phyloP scores from a whole-genome alignment of 164 flowering plant species.

The Malania oleifera region DNA sequence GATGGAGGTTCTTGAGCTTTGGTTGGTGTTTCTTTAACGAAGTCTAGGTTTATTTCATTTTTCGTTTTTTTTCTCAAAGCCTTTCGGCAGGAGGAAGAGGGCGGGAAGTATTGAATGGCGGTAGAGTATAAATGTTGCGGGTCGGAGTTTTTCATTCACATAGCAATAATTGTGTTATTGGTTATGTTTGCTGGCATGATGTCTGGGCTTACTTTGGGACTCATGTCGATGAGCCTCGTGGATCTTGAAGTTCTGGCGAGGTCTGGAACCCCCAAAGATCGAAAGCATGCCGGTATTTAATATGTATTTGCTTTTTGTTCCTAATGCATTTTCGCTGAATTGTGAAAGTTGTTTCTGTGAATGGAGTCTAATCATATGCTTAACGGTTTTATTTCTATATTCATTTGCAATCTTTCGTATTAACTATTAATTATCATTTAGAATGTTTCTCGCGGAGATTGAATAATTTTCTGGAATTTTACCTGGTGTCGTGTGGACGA shows the following conservation, averaged over 20 bases:
- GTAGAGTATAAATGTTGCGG: conserved; percentile 69
- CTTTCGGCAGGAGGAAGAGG: not conserved
- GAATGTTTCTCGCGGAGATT: no score
- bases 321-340: not conserved
- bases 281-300: conserved; percentile 62
- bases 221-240: conserved; percentile 93
- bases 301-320: not conserved
- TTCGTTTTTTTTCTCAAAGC: no score
- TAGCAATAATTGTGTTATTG: conserved; percentile 41
- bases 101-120: conserved; percentile 39
- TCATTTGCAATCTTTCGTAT: no score
- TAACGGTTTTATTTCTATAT: no score
- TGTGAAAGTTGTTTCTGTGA: not conserved
- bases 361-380: no score
- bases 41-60: no score
- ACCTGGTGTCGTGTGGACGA: no score
- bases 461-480: no score
- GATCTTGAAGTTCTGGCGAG: conserved; percentile 96
- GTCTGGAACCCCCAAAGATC: conserved; percentile 84
- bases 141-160: conserved; percentile 50
- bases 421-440: no score
- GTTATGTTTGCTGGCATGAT: conserved; percentile 87
- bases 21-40: no score
- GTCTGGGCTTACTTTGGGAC: conserved; percentile 97
- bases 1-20: no score